phyloP scores from a whole-genome alignment of 345 rosid species.

The Moringa oleifera region DNA sequence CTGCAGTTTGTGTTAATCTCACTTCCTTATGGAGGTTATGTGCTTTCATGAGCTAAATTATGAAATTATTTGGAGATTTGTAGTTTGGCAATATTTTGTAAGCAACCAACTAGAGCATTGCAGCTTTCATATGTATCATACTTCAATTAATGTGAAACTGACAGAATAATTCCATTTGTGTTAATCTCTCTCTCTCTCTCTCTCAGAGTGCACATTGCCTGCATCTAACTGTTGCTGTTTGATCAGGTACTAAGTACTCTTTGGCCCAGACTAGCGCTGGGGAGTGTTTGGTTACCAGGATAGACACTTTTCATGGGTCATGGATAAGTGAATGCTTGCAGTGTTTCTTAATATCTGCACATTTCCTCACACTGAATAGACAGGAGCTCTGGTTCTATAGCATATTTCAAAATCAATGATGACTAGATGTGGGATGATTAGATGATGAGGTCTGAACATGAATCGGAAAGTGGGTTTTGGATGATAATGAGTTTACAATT shows the following conservation, averaged over 20 bases:
- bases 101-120: not conserved
- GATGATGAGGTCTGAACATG: too few species aligned
- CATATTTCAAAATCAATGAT: too few species aligned
- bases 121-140: too few species aligned
- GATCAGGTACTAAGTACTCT: not conserved
- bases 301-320: not conserved
- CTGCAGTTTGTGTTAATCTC: not conserved
- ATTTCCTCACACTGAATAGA: not conserved
- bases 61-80: not conserved
- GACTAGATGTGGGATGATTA: too few species aligned
- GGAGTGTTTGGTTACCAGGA: not conserved
- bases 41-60: constrained; percentile 2
- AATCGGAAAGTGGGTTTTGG: not conserved
- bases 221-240: too few species aligned
- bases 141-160: not conserved
- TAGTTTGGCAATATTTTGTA: not conserved
- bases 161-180: not conserved
- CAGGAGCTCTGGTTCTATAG: too few species aligned
- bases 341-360: not conserved
- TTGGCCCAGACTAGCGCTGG: not conserved
- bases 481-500: not conserved
- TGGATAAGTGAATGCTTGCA: not conserved
- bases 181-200: not conserved
- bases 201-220: not conserved
- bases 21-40: not conserved